These are phyloP conservation scores for Colletotrichum tanaceti DNA, from an alignment of 2,329 filamentous ascomycete species.

Conservation along the genomic window DNA sequence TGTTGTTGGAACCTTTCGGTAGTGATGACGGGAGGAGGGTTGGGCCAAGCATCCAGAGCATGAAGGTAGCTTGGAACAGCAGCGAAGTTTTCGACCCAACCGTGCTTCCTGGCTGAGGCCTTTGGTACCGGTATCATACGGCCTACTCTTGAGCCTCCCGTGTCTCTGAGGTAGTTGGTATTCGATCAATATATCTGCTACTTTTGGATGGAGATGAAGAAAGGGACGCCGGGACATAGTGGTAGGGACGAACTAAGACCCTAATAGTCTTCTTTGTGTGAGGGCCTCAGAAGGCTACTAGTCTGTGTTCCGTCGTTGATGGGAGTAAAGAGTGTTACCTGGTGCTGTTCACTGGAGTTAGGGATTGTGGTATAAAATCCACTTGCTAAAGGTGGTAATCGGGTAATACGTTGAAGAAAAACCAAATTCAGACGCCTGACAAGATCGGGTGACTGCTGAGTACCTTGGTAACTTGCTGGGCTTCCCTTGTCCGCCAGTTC, in stretches of 20 bases:
- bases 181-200: neutral
- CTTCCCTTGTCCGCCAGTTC: constrained; percentile 27
- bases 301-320: neutral
- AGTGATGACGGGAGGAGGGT: neutral
- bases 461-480: neutral
- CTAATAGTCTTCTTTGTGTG: neutral
- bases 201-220: neutral
- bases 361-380: neutral
- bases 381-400: constrained; percentile 13
- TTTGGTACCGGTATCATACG: constrained; percentile 18
- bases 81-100: constrained; percentile 1
- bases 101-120: neutral
- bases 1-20: constrained; percentile 5
- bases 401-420: neutral
- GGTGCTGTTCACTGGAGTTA: no score
- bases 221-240: neutral
- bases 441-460: constrained; percentile 6
- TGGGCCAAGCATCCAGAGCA: neutral
- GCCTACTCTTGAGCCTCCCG: neutral
- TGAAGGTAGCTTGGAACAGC: constrained; percentile 8
- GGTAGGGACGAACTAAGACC: neutral
- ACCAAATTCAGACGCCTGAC: neutral
- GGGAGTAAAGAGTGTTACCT: neutral
- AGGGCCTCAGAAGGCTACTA: neutral
- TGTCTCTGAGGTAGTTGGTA: neutral